Evolutionary conservation across 306 rosid genomes (phyloP).

Genomic region (Mimosa pudica): DNA sequence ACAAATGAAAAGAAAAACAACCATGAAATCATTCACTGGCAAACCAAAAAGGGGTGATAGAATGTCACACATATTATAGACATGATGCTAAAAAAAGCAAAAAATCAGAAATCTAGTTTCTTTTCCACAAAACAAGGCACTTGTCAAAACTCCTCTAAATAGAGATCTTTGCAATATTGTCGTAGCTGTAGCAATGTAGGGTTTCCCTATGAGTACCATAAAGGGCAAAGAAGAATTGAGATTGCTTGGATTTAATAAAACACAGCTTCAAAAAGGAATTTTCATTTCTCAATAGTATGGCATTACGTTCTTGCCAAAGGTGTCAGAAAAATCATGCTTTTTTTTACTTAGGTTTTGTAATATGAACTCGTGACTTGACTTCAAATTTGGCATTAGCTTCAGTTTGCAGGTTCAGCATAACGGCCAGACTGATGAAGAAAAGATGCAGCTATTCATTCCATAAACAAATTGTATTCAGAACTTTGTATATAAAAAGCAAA

Average conservation of each 20-base stretch:
- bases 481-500: slow-evolving; percentile 6
- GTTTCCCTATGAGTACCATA: not conserved
- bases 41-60: not conserved
- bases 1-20: not conserved
- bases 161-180: not conserved
- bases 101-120: not conserved
- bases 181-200: not conserved
- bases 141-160: not conserved
- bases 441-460: slow-evolving; percentile 19
- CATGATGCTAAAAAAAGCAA: not conserved
- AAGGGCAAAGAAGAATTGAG: not conserved
- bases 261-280: not conserved
- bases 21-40: not conserved
- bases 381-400: not conserved
- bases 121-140: not conserved
- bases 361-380: slow-evolving; percentile 4
- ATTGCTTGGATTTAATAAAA: slow-evolving; percentile 6
- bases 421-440: slow-evolving; percentile 9
- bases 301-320: not conserved
- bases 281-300: not conserved
- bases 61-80: not conserved
- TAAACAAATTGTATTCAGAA: not conserved
- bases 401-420: slow-evolving; percentile 20
- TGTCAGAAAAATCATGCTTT: not conserved
- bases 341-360: slow-evolving; percentile 1